A percentile compares a stretch with the other conserved stretches of the same genome.
phyloP scores from a whole-genome alignment of 1,284 basidiomycete species.

The Boletus smithii region DNA sequence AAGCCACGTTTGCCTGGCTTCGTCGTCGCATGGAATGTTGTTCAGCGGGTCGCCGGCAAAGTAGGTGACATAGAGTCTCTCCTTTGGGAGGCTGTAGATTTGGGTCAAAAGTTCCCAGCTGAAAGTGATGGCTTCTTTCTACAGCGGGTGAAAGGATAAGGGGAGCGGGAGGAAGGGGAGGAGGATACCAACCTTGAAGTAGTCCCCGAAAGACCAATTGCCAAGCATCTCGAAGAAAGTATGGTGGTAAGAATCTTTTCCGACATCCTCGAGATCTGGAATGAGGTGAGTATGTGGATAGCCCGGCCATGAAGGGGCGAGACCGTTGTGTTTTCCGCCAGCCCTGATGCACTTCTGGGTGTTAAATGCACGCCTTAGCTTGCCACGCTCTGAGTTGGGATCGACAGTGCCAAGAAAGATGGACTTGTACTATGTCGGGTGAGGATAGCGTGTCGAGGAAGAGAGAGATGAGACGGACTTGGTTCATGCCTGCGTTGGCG shows the following conservation, averaged over 20 bases:
- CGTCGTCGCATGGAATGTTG: conserved; percentile 86
- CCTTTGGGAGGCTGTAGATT: conserved; percentile 85
- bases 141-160: conserved; percentile 7
- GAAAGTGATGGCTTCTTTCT: conserved; percentile 90
- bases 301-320: not conserved
- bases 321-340: conserved; percentile 97
- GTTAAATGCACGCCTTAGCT: conserved; percentile 91
- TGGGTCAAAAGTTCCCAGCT: conserved; percentile 94
- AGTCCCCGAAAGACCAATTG: conserved; percentile 99
- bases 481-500: conserved; percentile 98
- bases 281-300: conserved; percentile 10
- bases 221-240: conserved; percentile 99
- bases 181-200: conserved; percentile 79
- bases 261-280: conserved; percentile 94
- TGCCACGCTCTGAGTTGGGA: conserved; percentile 84
- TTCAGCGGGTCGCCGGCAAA: conserved; percentile 91
- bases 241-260: conserved; percentile 94
- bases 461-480: conserved; percentile 42
- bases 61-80: conserved; percentile 95
- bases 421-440: conserved; percentile 75
- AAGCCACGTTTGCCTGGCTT: conserved; percentile 86
- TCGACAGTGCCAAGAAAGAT: conserved; percentile 97
- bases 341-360: conserved; percentile 97
- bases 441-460: conserved; percentile 6
- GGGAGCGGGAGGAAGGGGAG: not conserved